Base-by-base conservation (phyloP, 2,329 filamentous ascomycete species). In the Colletotrichum liriopes region DNA sequence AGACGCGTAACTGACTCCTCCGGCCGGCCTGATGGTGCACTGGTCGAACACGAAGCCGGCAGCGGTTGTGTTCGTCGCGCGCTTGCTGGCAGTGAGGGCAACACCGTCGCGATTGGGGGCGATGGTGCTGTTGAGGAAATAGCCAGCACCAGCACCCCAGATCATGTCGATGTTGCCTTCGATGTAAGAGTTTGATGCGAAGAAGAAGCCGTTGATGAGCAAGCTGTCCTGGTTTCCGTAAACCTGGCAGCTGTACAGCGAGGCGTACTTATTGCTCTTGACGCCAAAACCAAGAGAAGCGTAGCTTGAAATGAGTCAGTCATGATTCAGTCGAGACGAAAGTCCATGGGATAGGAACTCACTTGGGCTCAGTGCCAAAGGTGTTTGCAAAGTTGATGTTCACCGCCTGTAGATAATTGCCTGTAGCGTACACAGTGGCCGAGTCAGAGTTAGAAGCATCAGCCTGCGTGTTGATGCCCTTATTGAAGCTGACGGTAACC, bases 131-230 rank as follows among this genome's bases (percentile, higher is more conserved):
- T 80, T 79, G 55, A 81, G 77, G 78, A 86, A 86, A 73, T 86
- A 86, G 8, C 78, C 84, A 0, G 83, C 78, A 3, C 84, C 84
- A 35, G 79, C 77, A 12, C 84, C 84, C 75, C 81, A 80, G 9
- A 80, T 85, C 79, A 85, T 84, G 47, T 86, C 82, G 43, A 84
- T 78, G 35, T 82, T 82, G 5, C 82, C 82, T 67, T 81, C 79
- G 43, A 84, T 79, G 68, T 82, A 82, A 9, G 79, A 80, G 73
- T 83, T 82, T 74, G 81, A 83, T 3, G 80, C 78, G 73, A 83
- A 84, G n/a, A 84, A 65, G 54, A 77, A 78, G 3, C 81, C 81
- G 11, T 79, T 16, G 23, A 26, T 26, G 23, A 26, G 23, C 23
- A 26, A 26, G 23, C 23, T 26, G 23, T 26, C 23, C 23, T 26